phyloP scores from a whole-genome alignment of 306 rosid genomes.

The Oemleria cerasiformis region DNA sequence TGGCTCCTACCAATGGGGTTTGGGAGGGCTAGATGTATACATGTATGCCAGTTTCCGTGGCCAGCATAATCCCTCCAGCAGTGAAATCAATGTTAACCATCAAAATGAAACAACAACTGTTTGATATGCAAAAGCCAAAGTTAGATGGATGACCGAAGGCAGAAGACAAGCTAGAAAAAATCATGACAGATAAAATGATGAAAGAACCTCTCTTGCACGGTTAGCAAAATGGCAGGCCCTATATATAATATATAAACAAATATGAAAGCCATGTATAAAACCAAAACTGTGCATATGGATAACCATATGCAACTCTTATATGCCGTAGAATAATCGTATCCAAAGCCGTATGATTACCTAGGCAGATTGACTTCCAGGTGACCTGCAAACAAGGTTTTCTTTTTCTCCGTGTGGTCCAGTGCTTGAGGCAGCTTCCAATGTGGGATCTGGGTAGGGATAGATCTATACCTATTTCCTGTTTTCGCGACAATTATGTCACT shows the following conservation, averaged over 20 bases:
- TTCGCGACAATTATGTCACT: background rate
- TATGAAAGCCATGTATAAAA: background rate
- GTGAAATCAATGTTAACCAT: background rate
- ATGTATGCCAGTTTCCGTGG: background rate
- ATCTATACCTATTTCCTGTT: background rate
- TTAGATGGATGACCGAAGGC: background rate
- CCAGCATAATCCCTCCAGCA: background rate
- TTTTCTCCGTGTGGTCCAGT: background rate
- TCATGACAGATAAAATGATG: background rate
- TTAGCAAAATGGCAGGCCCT: background rate
- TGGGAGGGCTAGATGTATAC: conserved; percentile 6
- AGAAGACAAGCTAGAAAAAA: background rate
- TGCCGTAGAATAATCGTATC: background rate
- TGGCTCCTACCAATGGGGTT: background rate
- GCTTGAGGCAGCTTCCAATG: background rate
- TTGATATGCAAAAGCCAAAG: background rate
- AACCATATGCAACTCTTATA: background rate
- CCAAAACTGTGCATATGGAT: background rate
- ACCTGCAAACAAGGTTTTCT: background rate
- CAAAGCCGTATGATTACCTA: background rate
- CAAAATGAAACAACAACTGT: background rate
- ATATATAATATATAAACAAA: background rate
- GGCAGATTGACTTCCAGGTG: conserved; percentile 5
- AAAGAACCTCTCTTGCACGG: background rate
- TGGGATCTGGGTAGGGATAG: background rate